Conservation (phyloP, 1,284 basidiomycete genomes). For the Cerrena zonata region DNA sequence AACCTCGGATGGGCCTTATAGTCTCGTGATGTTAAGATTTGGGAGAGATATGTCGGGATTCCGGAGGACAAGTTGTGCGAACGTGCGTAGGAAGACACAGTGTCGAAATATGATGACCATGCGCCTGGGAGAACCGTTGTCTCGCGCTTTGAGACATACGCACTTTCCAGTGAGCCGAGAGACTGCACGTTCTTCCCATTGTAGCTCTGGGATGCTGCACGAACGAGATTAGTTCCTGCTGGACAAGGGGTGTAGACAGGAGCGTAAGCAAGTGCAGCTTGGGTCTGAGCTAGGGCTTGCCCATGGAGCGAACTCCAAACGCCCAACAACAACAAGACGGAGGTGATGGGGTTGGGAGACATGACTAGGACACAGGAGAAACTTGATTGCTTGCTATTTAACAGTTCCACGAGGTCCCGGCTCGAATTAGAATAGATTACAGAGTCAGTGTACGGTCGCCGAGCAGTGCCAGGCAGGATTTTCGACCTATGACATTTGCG, state of each 20-base stretch:
- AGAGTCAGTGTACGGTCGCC: no score
- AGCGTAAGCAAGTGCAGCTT: slow-evolving; percentile 19
- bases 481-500: no score
- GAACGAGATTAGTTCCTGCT: slow-evolving; percentile 15
- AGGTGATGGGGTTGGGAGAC: not conserved
- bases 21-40: slow-evolving; percentile 23
- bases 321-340: not conserved
- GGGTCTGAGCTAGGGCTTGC: slow-evolving; percentile 10
- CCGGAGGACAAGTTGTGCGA: not conserved
- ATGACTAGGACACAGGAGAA: not conserved
- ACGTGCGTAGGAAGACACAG: slow-evolving; percentile 25
- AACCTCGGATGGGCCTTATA: slow-evolving; percentile 29
- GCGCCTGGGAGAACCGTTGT: slow-evolving; percentile 22
- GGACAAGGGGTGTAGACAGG: slow-evolving; percentile 20
- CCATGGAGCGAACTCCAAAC: not conserved
- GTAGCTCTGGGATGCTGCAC: slow-evolving; percentile 11
- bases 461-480: no score
- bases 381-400: not conserved
- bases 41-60: slow-evolving; percentile 32
- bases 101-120: slow-evolving; percentile 26
- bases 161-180: slow-evolving; percentile 20
- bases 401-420: not conserved
- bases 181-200: slow-evolving; percentile 12
- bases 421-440: not conserved
- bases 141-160: slow-evolving; percentile 21